Evolutionary conservation across 2,329 filamentous ascomycete species (phyloP).

Genomic region (Seiridium cupressi): DNA sequence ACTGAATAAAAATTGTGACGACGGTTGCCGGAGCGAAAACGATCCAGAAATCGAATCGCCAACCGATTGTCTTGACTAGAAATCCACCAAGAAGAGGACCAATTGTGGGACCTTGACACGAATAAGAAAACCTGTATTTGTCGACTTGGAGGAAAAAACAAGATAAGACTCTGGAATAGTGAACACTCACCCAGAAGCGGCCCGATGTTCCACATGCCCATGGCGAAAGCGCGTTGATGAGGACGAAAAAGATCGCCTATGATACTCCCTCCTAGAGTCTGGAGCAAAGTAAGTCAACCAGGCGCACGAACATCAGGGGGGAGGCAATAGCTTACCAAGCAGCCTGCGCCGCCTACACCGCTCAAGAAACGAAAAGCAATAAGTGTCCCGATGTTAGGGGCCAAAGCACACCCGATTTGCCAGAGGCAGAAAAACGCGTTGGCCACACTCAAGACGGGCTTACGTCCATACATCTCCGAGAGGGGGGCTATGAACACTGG

Average conservation of each 20-base stretch:
- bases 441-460: constrained; percentile 43
- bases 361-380: constrained; percentile 56
- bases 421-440: constrained; percentile 58
- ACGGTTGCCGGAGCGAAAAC: no score
- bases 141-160: no score
- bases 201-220: constrained; percentile 44
- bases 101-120: no score
- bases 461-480: constrained; percentile 58
- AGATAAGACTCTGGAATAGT: no score
- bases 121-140: constrained; percentile 27
- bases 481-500: constrained; percentile 58
- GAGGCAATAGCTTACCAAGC: no score
- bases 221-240: constrained; percentile 41
- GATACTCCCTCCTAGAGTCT: constrained; percentile 44
- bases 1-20: no score
- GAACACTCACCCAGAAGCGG: constrained; percentile 15
- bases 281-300: no score
- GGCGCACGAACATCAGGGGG: no score
- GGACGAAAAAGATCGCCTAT: constrained; percentile 48
- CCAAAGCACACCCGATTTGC: constrained; percentile 61
- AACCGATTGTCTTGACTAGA: constrained; percentile 41
- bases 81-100: constrained; percentile 47
- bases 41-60: constrained; percentile 46
- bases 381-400: constrained; percentile 48
- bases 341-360: constrained; percentile 50